Percentiles rank a stretch among this genome's conserved stretches.
phyloP scores from a whole-genome alignment of 1,284 basidiomycete species.

The Cutaneotrichosporon arboriforme region DNA sequence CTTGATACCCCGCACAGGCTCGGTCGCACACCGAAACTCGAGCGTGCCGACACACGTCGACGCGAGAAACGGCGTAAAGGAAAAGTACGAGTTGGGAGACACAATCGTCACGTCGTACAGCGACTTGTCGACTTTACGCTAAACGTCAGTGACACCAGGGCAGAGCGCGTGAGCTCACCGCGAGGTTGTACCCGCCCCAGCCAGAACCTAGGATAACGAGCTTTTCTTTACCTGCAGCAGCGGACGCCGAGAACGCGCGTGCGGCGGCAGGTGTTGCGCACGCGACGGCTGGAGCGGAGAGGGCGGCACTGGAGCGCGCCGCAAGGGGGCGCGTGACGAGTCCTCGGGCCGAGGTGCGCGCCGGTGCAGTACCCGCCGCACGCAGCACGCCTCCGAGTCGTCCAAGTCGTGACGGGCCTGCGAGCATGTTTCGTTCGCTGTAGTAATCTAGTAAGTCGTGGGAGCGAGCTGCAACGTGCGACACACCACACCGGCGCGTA shows the following conservation, averaged over 20 bases:
- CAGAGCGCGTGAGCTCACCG: slow-evolving; percentile 18
- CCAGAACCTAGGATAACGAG: slow-evolving; percentile 76
- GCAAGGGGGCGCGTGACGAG: no score
- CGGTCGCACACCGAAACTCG: slow-evolving; percentile 71
- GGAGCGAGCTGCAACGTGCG: no score
- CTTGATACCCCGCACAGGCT: slow-evolving; percentile 58
- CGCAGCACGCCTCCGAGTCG: no score
- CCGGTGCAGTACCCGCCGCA: no score
- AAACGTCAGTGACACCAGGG: neutral
- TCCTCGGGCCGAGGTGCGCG: no score
- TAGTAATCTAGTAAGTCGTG: no score
- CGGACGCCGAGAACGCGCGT: neutral
- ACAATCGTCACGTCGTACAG: slow-evolving; percentile 57
- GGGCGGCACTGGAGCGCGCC: no score
- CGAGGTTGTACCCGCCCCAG: slow-evolving; percentile 74
- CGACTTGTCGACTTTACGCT: slow-evolving; percentile 36
- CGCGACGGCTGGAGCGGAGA: no score
- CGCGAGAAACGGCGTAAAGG: slow-evolving; percentile 74
- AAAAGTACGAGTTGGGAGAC: slow-evolving; percentile 72
- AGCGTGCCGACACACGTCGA: slow-evolving; percentile 74
- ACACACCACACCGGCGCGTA: no score
- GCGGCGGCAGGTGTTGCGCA: neutral
- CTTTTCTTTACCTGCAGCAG: slow-evolving; percentile 2
- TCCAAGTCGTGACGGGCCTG: no score
- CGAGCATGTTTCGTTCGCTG: no score